Evolutionary conservation across 352 stramenopile species (phyloP), one percentile per base, ranked within the genome.

Genomic region (Pythium rhizo-oryzae): DNA sequence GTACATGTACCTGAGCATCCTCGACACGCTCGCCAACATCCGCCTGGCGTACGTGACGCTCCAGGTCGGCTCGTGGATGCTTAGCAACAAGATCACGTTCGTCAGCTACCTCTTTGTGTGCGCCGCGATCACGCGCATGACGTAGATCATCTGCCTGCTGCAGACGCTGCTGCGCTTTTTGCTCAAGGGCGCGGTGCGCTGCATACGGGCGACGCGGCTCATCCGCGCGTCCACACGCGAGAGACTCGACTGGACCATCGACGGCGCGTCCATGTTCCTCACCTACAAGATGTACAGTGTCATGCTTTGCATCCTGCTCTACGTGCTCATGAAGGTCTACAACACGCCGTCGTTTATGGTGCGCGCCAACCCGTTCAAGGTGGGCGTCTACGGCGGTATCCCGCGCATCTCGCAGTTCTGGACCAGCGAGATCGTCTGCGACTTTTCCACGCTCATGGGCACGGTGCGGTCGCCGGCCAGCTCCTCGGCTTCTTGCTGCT

Each of bases 91-190:
- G 18, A 67, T 76, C n/a, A 87, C 64, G 28, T 50, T 83, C 8
- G 78, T 83, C 16, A 87, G 80, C 52, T 87, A 86, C 52, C 68
- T 90, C 23, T 90, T 89, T 57, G 67, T 87, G 51, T 78, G 70
- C 25, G 79, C 72, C 1, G 77, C 78, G 1, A 49, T 90, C 41
- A 87, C 71, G 5, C 71, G 69, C 2, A 77, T 87, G 25, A 86
- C 82, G 58, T 90, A 80, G 82, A 65, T 89, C 54, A 83, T 89
- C 69, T 90, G 82, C 23, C 69, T 80, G 8, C 37, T 76, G 8
- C 82, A 90, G 51, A 79, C 79, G 9, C 6, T 79, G 0, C 25
- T 79, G 1, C 70, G 79, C 19, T 8, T 76, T 0, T 0, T 69
- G 1, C n/a, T 81, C 18, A 87, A 87, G n/a, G 2, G 87, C 11